These are phyloP conservation scores for Paraphoma chrysanthemicola DNA, from an alignment of 2,329 filamentous ascomycete species.

Conservation along the genomic window DNA sequence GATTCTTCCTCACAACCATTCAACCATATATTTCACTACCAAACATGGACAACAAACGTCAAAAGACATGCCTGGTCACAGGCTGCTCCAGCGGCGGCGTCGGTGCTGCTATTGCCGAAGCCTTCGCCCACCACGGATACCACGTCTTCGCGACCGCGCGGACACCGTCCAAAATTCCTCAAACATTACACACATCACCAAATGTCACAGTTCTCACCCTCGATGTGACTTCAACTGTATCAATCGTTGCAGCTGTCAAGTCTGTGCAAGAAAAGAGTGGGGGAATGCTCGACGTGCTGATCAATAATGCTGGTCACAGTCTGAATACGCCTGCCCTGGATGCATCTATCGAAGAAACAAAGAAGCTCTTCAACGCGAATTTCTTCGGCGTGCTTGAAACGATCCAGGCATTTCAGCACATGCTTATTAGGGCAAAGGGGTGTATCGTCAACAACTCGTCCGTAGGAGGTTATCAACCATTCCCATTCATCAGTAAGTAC, in stretches of 20 bases:
- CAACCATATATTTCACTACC: too few relatives aligned
- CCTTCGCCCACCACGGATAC: slow-evolving; percentile 47
- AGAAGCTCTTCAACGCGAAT: slow-evolving; percentile 42
- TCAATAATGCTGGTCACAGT: slow-evolving; percentile 55
- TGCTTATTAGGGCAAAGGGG: slow-evolving; percentile 20
- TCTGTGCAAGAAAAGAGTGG: slow-evolving; percentile 6
- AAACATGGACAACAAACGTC: neutral
- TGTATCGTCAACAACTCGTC: slow-evolving; percentile 16
- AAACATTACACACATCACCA: neutral
- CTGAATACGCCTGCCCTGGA: slow-evolving; percentile 46
- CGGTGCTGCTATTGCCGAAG: slow-evolving; percentile 49
- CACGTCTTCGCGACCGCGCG: slow-evolving; percentile 54
- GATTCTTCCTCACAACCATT: too few relatives aligned
- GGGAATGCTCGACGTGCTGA: slow-evolving; percentile 27
- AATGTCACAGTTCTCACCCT: slow-evolving; percentile 28
- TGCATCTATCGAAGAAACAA: slow-evolving; percentile 14
- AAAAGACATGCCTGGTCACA: slow-evolving; percentile 21
- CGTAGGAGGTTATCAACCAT: slow-evolving; percentile 1
- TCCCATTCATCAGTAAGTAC: neutral
- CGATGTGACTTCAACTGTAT: slow-evolving; percentile 10
- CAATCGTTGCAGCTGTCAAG: slow-evolving; percentile 9
- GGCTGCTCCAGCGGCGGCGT: slow-evolving; percentile 47
- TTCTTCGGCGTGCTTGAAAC: slow-evolving; percentile 48
- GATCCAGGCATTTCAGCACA: slow-evolving; percentile 46
- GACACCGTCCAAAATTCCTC: slow-evolving; percentile 38